Conservation (phyloP, 2,329 filamentous ascomycete genomes). For the Cordyceps farinosa region DNA sequence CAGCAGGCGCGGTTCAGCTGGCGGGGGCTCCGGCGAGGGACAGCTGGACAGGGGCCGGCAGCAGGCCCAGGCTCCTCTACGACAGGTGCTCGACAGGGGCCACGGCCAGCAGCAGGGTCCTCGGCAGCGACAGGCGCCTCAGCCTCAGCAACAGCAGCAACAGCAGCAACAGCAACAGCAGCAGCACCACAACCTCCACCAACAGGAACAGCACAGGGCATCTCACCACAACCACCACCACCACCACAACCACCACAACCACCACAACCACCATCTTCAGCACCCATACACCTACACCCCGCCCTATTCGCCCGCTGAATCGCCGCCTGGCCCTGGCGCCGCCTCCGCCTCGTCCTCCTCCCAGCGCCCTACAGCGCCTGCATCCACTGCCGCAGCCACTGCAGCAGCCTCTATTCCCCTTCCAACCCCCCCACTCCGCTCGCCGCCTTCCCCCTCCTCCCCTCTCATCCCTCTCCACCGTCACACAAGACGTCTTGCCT, state of each 20-base stretch:
- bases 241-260: background rate
- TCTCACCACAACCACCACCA: background rate
- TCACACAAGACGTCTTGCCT: conserved; percentile 18
- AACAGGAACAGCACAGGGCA: background rate
- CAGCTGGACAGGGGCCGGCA: background rate
- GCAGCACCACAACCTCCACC: background rate
- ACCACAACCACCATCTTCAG: background rate
- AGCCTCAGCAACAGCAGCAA: background rate
- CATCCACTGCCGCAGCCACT: background rate
- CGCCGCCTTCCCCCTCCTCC: conserved; percentile 8
- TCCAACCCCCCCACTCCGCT: background rate
- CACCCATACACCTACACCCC: no score
- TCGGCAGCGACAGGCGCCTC: background rate
- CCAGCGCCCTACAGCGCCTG: background rate
- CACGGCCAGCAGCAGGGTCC: background rate
- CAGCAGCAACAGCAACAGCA: background rate
- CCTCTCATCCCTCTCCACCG: conserved; percentile 10
- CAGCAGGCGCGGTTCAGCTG: no score
- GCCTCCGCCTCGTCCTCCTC: background rate
- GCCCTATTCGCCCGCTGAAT: no score
- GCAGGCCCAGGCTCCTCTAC: background rate
- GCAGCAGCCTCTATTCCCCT: background rate
- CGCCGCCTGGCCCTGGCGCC: no score
- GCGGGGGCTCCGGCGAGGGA: background rate
- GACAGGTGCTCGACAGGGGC: background rate